These are phyloP conservation scores for Eimeria brunetti DNA, from an alignment of 169 alveolate genomes.

Conservation along the genomic window DNA sequence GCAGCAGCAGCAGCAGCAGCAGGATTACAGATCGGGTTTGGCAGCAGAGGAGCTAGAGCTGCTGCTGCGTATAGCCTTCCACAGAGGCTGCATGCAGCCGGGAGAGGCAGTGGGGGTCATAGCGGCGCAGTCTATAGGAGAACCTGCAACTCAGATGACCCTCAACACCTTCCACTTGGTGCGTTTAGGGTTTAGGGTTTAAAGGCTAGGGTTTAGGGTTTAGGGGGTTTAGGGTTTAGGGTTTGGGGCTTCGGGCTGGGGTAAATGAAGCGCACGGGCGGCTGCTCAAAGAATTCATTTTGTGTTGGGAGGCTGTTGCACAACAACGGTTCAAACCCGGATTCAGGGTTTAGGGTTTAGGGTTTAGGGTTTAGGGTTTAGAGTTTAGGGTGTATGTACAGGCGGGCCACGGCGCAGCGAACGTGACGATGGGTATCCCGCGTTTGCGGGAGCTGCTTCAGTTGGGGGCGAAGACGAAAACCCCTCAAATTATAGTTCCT, in stretches of 20 bases:
- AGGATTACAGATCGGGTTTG: neutral
- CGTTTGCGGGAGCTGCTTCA: constrained; percentile 98
- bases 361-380: constrained; percentile 28
- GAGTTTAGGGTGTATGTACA: neutral
- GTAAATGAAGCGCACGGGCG: too few relatives aligned
- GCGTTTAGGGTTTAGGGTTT: constrained; percentile 86
- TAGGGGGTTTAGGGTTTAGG: neutral
- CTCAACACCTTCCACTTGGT: constrained; percentile 99
- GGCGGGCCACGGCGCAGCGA: constrained; percentile 97
- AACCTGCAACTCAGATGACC: constrained; percentile 99
- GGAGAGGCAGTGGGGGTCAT: constrained; percentile 99
- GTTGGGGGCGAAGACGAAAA: constrained; percentile 77
- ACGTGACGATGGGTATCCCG: constrained; percentile 99
- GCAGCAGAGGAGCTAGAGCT: constrained; percentile 31
- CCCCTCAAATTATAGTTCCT: constrained; percentile 41
- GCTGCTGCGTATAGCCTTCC: constrained; percentile 48
- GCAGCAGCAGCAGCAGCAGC: neutral
- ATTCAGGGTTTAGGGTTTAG: constrained; percentile 23
- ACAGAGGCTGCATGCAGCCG: constrained; percentile 62
- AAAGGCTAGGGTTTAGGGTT: neutral
- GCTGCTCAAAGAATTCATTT: too few relatives aligned
- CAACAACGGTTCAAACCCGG: too few relatives aligned
- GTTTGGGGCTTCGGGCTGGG: neutral
- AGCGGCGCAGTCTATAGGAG: constrained; percentile 99
- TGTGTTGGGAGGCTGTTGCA: too few relatives aligned